Percentiles rank a stretch among this genome's conserved stretches.
phyloP scores from a whole-genome alignment of 495 filamentous ascomycete genomes.

The Viridothelium virens region DNA sequence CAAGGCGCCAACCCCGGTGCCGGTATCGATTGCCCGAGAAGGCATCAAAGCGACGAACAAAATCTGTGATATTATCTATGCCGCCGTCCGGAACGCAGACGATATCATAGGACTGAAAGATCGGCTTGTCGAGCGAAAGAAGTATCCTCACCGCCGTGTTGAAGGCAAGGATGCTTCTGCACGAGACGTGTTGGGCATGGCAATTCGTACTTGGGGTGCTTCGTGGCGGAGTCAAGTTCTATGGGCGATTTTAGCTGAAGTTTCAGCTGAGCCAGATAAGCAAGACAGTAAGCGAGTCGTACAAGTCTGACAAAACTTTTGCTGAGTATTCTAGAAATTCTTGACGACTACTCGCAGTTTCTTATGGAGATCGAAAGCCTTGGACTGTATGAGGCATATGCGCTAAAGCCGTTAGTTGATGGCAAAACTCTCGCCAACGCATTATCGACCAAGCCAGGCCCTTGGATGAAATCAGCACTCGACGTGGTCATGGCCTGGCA shows the following conservation, averaged over 20 bases:
- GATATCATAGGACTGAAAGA: slow-evolving; percentile 56
- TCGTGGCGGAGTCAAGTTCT: slow-evolving; percentile 69
- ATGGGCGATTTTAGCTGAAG: slow-evolving; percentile 45
- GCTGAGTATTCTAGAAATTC: slow-evolving; percentile 32
- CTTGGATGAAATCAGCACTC: slow-evolving; percentile 69
- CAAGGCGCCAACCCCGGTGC: slow-evolving; percentile 45
- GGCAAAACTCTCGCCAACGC: slow-evolving; percentile 49
- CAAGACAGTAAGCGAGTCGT: slow-evolving; percentile 20
- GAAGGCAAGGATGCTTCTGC: slow-evolving; percentile 29
- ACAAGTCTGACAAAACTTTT: no score
- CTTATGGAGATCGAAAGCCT: slow-evolving; percentile 41
- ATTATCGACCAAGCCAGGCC: slow-evolving; percentile 57
- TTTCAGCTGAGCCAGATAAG: slow-evolving; percentile 14
- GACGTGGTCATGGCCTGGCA: slow-evolving; percentile 76
- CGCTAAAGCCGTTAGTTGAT: slow-evolving; percentile 44
- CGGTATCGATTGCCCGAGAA: slow-evolving; percentile 57
- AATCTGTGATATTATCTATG: slow-evolving; percentile 54
- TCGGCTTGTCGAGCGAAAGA: slow-evolving; percentile 34
- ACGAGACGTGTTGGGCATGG: slow-evolving; percentile 59
- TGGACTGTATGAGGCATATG: slow-evolving; percentile 39
- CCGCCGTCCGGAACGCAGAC: slow-evolving; percentile 49
- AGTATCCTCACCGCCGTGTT: slow-evolving; percentile 18
- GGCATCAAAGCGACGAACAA: slow-evolving; percentile 75
- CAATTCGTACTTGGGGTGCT: slow-evolving; percentile 65
- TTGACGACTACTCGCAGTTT: slow-evolving; percentile 31